These are phyloP conservation scores for Chrysosporium keratinophilum DNA, from an alignment of 2,329 filamentous ascomycete genomes.

Conservation along the genomic window DNA sequence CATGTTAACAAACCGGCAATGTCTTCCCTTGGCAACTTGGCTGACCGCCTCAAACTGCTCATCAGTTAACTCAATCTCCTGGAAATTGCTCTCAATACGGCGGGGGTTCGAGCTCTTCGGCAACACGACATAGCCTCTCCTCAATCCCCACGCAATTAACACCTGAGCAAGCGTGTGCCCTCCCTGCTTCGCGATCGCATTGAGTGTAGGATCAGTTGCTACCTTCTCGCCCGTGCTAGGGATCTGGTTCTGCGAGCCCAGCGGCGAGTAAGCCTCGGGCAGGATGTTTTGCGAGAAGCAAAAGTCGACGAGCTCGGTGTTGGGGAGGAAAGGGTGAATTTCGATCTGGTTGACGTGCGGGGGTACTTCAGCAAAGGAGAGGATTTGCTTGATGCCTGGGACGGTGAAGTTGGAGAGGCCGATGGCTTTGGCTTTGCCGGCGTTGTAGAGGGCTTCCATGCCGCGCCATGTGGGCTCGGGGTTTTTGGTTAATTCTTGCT, in stretches of 20 bases:
- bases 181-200: constrained; percentile 48
- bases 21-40: constrained; percentile 53
- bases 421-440: constrained; percentile 57
- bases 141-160: constrained; percentile 55
- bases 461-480: constrained; percentile 54
- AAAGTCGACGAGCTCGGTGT: constrained; percentile 35
- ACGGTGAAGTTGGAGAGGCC: constrained; percentile 67
- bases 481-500: constrained; percentile 56
- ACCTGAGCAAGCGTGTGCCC: constrained; percentile 52
- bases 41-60: constrained; percentile 52
- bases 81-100: constrained; percentile 59
- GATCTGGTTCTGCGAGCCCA: constrained; percentile 58
- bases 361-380: constrained; percentile 34
- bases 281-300: constrained; percentile 34
- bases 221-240: constrained; percentile 58
- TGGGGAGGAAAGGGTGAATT: constrained; percentile 41
- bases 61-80: constrained; percentile 49
- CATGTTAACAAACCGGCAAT: constrained; percentile 69
- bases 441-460: constrained; percentile 50
- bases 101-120: constrained; percentile 59
- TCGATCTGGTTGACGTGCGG: constrained; percentile 39
- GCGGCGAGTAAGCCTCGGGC: constrained; percentile 36
- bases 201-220: constrained; percentile 49
- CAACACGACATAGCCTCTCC: constrained; percentile 56
- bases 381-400: constrained; percentile 39